These are phyloP conservation scores for Artemisia argyi DNA, from an alignment of 129 eudicot genomes.

Conservation along the genomic window DNA sequence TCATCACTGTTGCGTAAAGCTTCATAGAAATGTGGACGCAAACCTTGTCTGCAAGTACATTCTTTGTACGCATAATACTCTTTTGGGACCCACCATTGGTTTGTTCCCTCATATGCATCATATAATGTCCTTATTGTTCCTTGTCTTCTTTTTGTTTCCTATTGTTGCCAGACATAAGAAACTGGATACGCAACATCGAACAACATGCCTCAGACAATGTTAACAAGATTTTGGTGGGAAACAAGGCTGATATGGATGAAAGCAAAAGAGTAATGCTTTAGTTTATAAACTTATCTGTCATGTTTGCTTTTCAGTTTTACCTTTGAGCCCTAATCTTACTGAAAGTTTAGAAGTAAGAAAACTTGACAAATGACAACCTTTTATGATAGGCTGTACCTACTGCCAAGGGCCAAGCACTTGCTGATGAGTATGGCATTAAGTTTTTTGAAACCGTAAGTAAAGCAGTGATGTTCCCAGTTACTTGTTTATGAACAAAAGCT, in stretches of 20 bases:
- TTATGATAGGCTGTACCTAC: slow-evolving; percentile 61
- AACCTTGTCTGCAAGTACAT: neutral
- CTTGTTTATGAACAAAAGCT: neutral
- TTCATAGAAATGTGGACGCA: neutral
- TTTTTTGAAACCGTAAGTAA: slow-evolving; percentile 66
- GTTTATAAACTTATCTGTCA: neutral
- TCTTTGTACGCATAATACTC: too few species aligned
- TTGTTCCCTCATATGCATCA: too few species aligned
- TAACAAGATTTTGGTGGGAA: slow-evolving; percentile 59
- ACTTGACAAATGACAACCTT: neutral
- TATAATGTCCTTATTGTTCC: neutral
- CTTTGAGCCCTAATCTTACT: neutral
- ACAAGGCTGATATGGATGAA: slow-evolving; percentile 70
- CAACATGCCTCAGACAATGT: slow-evolving; percentile 73
- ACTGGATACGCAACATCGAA: slow-evolving; percentile 66
- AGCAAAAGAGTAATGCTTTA: slow-evolving; percentile 48
- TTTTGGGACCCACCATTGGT: too few species aligned
- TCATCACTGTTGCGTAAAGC: slow-evolving; percentile 1
- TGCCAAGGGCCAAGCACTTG: slow-evolving; percentile 65
- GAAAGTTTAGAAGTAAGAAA: neutral
- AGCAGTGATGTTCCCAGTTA: neutral
- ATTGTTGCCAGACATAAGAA: slow-evolving; percentile 42
- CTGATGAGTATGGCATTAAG: slow-evolving; percentile 66
- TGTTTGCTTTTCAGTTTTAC: neutral
- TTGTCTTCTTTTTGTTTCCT: neutral